These are phyloP conservation scores for Candida andamanensis DNA, from an alignment of 805 yeast genomes.

Conservation along the genomic window DNA sequence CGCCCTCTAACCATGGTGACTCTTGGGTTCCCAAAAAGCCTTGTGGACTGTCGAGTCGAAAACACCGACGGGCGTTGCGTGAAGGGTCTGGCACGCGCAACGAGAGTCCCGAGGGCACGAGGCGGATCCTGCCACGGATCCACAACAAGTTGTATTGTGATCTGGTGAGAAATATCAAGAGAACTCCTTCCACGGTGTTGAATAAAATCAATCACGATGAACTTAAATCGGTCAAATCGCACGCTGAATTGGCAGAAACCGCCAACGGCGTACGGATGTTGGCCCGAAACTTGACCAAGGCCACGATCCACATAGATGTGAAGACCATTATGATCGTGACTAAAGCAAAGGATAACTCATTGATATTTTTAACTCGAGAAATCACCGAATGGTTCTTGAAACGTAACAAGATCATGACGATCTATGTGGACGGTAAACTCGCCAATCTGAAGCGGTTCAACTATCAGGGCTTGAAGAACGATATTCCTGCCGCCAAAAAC, in stretches of 20 bases:
- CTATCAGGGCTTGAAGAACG: constrained; percentile 45
- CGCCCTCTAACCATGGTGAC: background rate
- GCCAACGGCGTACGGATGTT: constrained; percentile 76
- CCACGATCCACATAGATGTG: constrained; percentile 67
- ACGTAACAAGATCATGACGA: constrained; percentile 32
- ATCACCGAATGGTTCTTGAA: constrained; percentile 70
- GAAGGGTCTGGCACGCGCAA: constrained; percentile 9
- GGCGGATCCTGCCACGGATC: constrained; percentile 19
- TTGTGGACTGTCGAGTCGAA: constrained; percentile 2
- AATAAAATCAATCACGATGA: constrained; percentile 33
- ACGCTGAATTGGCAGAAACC: constrained; percentile 72
- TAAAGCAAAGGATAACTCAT: constrained; percentile 80
- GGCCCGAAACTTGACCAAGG: constrained; percentile 64
- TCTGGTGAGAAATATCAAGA: constrained; percentile 11
- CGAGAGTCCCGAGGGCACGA: constrained; percentile 12
- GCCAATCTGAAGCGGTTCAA: constrained; percentile 60
- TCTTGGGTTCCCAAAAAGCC: background rate
- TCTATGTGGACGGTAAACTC: constrained; percentile 73
- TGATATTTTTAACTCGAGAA: constrained; percentile 72
- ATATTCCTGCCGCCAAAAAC: constrained; percentile 41
- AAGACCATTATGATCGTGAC: constrained; percentile 76
- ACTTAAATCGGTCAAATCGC: constrained; percentile 55
- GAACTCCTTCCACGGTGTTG: constrained; percentile 20
- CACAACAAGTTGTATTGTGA: constrained; percentile 28
- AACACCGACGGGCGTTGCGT: constrained; percentile 10